Evolutionary conservation across 2,329 filamentous ascomycete genomes (phyloP), one percentile per base, ranked within the genome.

Genomic region (Pseudogymnoascus sp.): DNA sequence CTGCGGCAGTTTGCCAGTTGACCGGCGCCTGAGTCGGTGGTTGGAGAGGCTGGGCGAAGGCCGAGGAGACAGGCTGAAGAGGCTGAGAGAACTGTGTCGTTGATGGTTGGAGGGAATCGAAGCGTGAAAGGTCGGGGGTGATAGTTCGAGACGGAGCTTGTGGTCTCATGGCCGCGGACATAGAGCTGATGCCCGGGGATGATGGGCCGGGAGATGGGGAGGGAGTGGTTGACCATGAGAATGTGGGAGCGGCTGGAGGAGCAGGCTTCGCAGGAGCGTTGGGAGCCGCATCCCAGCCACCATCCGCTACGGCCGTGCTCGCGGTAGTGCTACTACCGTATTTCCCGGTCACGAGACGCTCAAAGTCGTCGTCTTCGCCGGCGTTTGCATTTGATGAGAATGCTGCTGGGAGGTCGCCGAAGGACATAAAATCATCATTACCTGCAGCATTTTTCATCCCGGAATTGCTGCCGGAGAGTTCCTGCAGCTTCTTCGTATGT

Each of bases 401-500:
- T 0, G 79, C 76, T 1, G 26, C 86, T 3, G 84, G 86, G n/a
- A 86, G 76, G 33, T 82, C 82, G n/a, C 85, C 85, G 70, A 90
- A 90, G 1, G 84, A 85, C 76, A 90, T 82, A 67, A 90, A 88
- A 69, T 90, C 87, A 53, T 88, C 86, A 68, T 76, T 84, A 3
- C 81, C 76, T 2, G 78, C 79, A 2, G 78, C 75, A 10, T 78
- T 74, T n/a, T 75, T 70, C 6, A 78, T 72, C 21, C 82, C 80
- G 50, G 81, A 82, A 29, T 81, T 79, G 7, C 77, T 81, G 1
- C 87, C 85, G 0, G 86, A 85, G 6, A 97, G 81, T 70, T 97
- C 93, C 72, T 93, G 90, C 3, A 99, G 78, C 72, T 97, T 97
- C 71, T 86, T 87, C 6, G 83, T 89, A 70, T 97, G 95, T 72